Conservation (phyloP, 2,329 filamentous ascomycete genomes). For the Plectosphaerella sp. region DNA sequence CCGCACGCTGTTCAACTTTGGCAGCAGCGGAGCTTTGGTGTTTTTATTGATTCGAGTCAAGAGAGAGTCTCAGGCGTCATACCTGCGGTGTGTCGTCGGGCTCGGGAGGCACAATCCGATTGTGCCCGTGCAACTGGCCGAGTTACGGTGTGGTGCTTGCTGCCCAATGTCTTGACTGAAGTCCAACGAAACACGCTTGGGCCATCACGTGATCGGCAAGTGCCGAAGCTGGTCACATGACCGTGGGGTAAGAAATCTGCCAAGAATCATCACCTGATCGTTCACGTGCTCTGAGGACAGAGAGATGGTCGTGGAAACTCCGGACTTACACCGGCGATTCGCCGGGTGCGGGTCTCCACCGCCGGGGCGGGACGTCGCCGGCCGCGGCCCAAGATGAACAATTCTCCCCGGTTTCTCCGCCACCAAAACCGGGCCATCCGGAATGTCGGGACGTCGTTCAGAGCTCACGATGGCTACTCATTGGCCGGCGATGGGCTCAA, state of each 20-base stretch:
- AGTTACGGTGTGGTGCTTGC: too few species aligned
- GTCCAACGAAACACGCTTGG: not conserved
- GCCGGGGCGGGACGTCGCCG: not conserved
- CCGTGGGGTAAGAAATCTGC: not conserved
- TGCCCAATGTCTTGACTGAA: too few species aligned
- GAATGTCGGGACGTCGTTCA: slow-evolving; percentile 11
- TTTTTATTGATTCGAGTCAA: too few species aligned
- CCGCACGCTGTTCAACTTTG: too few species aligned
- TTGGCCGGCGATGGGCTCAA: slow-evolving; percentile 3
- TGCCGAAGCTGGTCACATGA: not conserved
- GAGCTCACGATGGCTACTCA: slow-evolving; percentile 1
- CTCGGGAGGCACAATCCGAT: too few species aligned
- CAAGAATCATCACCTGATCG: not conserved
- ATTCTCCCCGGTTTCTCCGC: not conserved
- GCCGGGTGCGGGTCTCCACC: not conserved
- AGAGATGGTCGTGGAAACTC: not conserved
- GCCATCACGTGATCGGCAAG: too few species aligned
- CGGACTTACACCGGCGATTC: not conserved
- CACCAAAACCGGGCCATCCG: not conserved
- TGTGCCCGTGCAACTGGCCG: too few species aligned
- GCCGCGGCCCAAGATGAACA: not conserved
- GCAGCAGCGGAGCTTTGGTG: too few species aligned
- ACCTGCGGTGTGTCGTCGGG: too few species aligned
- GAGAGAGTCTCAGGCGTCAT: too few species aligned
- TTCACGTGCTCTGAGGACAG: not conserved